Conservation (phyloP, 2,329 filamentous ascomycete genomes). For the Graphilbum ipis-grandicollis region DNA sequence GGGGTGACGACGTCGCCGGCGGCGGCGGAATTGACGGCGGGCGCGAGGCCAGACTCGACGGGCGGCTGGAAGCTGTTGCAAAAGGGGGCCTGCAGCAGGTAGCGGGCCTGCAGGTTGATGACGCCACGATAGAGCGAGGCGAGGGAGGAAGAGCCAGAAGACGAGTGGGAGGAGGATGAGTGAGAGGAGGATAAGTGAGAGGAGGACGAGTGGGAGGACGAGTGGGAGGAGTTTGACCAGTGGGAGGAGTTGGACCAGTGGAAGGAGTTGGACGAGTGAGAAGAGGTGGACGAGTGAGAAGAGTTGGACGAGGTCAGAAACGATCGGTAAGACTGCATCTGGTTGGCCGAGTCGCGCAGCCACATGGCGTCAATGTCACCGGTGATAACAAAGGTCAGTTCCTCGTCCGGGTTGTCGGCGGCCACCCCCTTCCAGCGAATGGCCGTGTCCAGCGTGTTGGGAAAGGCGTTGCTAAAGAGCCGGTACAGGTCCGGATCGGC, state of each 20-base stretch:
- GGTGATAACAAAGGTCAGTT: slow-evolving; percentile 50
- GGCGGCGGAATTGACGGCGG: slow-evolving; percentile 36
- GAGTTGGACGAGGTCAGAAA: no score
- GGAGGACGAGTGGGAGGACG: no score
- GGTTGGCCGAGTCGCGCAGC: slow-evolving; percentile 32
- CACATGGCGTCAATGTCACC: slow-evolving; percentile 14
- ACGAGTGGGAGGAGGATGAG: no score
- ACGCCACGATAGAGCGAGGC: slow-evolving; percentile 55
- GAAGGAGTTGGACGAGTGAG: no score
- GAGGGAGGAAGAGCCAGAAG: slow-evolving; percentile 35
- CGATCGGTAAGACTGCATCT: slow-evolving; percentile 57
- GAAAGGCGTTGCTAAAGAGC: slow-evolving; percentile 56
- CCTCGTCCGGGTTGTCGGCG: slow-evolving; percentile 9
- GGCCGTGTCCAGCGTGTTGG: slow-evolving; percentile 41
- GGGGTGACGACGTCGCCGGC: slow-evolving; percentile 47
- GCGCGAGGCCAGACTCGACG: slow-evolving; percentile 47
- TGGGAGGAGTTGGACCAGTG: no score
- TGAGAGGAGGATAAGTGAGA: no score
- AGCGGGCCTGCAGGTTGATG: slow-evolving; percentile 61
- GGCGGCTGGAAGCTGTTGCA: slow-evolving; percentile 95
- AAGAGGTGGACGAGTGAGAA: no score
- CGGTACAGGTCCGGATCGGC: slow-evolving; percentile 59
- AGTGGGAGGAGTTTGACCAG: no score
- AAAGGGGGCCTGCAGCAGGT: slow-evolving; percentile 54
- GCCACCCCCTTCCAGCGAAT: slow-evolving; percentile 11